Evolutionary conservation across 2,329 filamentous ascomycete species (phyloP), one percentile per base, ranked within the genome.

Genomic region (Blastomyces percursus): DNA sequence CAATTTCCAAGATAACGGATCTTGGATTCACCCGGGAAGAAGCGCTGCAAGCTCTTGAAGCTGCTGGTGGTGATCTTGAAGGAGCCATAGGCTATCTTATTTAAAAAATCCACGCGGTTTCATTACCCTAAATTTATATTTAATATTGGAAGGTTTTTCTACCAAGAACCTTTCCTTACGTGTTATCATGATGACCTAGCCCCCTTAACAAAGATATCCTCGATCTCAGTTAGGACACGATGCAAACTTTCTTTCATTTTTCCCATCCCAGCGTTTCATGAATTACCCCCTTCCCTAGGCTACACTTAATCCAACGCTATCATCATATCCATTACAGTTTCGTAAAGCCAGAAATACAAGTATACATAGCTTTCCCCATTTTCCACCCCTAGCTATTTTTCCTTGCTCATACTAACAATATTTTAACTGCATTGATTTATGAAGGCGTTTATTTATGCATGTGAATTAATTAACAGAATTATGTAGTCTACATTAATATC

Each of bases 31-130:
- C 86, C 1, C 82, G 87, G 61, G 83, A 88, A 64, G 83, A 90
- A 68, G 93, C 92, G 0, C 81, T 94, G 60, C 85, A 88, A 64
- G 91, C 92, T 2, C 79, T 99, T 60, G 85, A 91, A 70, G 90
- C 90, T 38, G 89, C 90, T 19, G 86, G 86, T 24, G 93, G 94
- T 24, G 90, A 97, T 70, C 84, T 96, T 8, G 90, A 97, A 65
- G 85, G 87, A 66, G 93, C 93, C n/a, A 92, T 91, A 56, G 86
- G 88, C 58, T 81, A 96, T 65, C 82, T 96, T 60, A 90, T 86
- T 64, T 77, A 66, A 70, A 70, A 38, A 54, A 30, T 19, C 27
- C 30, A 30, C 32, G 16, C 2, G 30, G 27, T 35, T 27, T 3
- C 27, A 21, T 32, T 14, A n/a, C 30, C 16, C 14, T 54, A 9